phyloP scores from a whole-genome alignment of 2,329 filamentous ascomycete genomes.

The Xylaria sp. region DNA sequence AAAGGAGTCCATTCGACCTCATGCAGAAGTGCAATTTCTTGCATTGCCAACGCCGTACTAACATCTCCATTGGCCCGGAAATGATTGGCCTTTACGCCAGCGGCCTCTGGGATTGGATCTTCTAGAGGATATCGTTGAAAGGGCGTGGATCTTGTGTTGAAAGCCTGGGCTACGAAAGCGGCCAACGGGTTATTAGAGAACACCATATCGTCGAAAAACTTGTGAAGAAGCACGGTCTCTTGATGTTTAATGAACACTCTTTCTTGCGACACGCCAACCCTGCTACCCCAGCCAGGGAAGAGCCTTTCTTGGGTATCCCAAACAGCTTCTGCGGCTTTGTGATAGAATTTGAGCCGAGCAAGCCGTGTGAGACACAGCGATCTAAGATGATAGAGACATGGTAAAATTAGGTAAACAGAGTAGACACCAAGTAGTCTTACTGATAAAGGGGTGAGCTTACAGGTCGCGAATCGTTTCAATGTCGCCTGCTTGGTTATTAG shows the following conservation, averaged over 20 bases:
- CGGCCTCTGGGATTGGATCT: neutral
- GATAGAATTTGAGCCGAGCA: constrained; percentile 16
- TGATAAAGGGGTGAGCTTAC: neutral
- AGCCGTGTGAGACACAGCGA: constrained; percentile 14
- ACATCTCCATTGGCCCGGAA: constrained; percentile 11
- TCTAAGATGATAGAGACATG: neutral
- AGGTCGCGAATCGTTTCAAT: constrained; percentile 2
- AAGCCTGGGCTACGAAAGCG: neutral
- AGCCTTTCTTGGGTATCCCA: neutral
- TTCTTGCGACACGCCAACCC: neutral
- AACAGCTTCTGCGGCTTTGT: neutral
- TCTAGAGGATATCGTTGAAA: neutral
- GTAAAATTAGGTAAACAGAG: neutral
- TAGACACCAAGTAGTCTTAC: neutral
- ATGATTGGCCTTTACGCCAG: neutral
- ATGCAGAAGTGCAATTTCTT: constrained; percentile 5
- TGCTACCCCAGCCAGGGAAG: neutral
- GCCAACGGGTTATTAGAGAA: neutral
- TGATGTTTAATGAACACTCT: neutral
- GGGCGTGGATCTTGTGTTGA: neutral
- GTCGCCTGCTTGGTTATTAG: neutral
- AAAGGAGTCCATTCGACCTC: no score
- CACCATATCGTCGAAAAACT: neutral
- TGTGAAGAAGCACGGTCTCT: neutral
- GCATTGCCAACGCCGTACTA: constrained; percentile 12